Base-by-base conservation (phyloP, 352 stramenopile genomes). In the Phytophthora sojae region DNA sequence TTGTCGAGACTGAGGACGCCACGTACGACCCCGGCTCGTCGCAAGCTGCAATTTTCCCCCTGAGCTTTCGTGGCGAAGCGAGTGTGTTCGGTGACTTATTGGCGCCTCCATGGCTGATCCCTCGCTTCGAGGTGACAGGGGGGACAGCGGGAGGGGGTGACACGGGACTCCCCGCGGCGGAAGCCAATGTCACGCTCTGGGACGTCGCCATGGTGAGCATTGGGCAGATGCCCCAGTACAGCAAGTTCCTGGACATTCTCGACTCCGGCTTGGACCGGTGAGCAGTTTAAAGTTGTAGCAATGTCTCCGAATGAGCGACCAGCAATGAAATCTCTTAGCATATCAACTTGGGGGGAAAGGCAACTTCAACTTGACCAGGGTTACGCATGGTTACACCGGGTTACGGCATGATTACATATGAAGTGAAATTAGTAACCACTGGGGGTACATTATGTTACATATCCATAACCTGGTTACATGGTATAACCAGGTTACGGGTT, bases 201-300 rank as follows among this genome's bases (percentile, higher is more conserved):
- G 64, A 71, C 14, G 57, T 71, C 19, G 19, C 6, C 4, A 30
- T 71, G 15, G 23, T 39, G 0, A 67, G 26, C 19, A 3, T 29
- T 12, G 25, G n/a, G 21, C 64, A 72, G 11, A 58, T n/a, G 25
- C 44, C 63, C 1, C 63, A 69, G 55, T 64, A 54, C 44, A 19
- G 30, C n/a, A 69, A 69, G 23, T 29, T 69, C 6, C 21, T 69
- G 7, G 32, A 54, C n/a, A 25, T 69, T 14, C 44, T 69, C 30
- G 45, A 55, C 6, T 39, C 21, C 42, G 58, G 58, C 0, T 23
- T 57, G 14, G 49, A 35, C n/a, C 7, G n/a, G 45, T 51, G 23
- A 55, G 35, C 8, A 0, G 0, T 14, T 15, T 21, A 15, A 6
- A 42, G 4, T 17, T 14, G 35, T 44, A 44, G 35, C 35, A 2